A percentile compares a stretch with the other conserved stretches of the same genome.
These are phyloP conservation scores for Sclerotinia minor DNA, from an alignment of 2,329 filamentous ascomycete species.

Conservation along the genomic window DNA sequence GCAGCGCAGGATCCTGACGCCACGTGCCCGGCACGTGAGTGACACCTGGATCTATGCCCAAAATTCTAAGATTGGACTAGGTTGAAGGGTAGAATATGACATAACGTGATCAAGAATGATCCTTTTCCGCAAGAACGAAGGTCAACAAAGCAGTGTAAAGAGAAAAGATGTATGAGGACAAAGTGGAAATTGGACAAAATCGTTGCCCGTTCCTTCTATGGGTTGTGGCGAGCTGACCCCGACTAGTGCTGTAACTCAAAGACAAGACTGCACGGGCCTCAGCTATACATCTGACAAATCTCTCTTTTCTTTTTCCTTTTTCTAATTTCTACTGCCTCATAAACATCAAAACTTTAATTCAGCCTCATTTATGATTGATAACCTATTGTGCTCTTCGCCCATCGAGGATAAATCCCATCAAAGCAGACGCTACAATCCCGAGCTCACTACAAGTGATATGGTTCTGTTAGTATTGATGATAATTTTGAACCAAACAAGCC, in stretches of 20 bases:
- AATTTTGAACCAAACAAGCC: background rate
- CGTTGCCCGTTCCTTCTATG: background rate
- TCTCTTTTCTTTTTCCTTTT: too few relatives aligned
- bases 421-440: background rate
- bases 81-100: background rate
- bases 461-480: background rate
- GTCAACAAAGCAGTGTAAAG: background rate
- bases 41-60: background rate
- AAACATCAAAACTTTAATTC: slow-evolving; percentile 2
- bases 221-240: background rate
- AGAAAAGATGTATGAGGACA: background rate
- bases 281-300: too few relatives aligned
- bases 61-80: background rate
- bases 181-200: too few relatives aligned
- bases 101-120: too few relatives aligned
- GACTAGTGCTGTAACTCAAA: slow-evolving; percentile 5
- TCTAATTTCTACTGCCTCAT: too few relatives aligned
- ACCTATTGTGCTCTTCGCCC: background rate
- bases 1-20: background rate
- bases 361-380: background rate
- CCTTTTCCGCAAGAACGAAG: too few relatives aligned
- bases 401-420: background rate
- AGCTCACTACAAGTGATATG: background rate
- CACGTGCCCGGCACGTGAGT: background rate
- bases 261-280: background rate